These are phyloP conservation scores for Metschnikowia peoriensis DNA, from an alignment of 805 yeast species.

Conservation along the genomic window DNA sequence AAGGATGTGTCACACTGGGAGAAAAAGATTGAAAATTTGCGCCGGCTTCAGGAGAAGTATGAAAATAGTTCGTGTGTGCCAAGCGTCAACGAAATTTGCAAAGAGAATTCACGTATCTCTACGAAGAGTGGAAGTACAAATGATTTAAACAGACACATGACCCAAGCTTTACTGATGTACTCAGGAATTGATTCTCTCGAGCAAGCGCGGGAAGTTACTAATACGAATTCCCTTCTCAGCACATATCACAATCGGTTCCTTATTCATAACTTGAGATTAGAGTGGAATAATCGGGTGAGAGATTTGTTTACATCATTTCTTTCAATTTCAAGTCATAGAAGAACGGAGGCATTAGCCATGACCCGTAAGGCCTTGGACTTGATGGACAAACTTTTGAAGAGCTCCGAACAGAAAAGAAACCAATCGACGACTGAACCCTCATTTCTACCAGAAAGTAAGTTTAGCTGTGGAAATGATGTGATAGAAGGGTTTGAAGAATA, in stretches of 20 bases:
- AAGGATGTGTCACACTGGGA: constrained; percentile 2
- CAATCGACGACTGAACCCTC: constrained; percentile 9
- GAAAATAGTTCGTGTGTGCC: neutral
- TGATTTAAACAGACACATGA: constrained; percentile 4
- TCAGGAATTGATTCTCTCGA: constrained; percentile 29
- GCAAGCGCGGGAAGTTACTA: constrained; percentile 25
- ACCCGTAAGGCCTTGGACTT: constrained; percentile 49
- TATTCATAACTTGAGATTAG: constrained; percentile 67
- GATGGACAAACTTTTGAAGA: constrained; percentile 40
- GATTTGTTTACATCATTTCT: constrained; percentile 62
- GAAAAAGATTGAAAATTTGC: constrained; percentile 1
- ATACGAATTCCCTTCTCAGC: constrained; percentile 23
- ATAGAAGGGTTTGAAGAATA: constrained; percentile 52
- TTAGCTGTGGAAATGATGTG: constrained; percentile 29
- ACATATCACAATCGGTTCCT: constrained; percentile 67
- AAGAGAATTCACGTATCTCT: neutral
- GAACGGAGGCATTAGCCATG: constrained; percentile 43
- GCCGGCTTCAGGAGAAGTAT: neutral
- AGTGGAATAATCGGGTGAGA: constrained; percentile 74
- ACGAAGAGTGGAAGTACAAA: constrained; percentile 1
- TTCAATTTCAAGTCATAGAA: constrained; percentile 42
- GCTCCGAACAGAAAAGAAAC: constrained; percentile 17
- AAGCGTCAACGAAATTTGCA: neutral
- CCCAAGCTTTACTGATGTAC: constrained; percentile 22
- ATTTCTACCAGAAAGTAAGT: constrained; percentile 15